Evolutionary conservation across 2,329 filamentous ascomycete genomes (phyloP).

Genomic region (Corinectria fuckeliana): DNA sequence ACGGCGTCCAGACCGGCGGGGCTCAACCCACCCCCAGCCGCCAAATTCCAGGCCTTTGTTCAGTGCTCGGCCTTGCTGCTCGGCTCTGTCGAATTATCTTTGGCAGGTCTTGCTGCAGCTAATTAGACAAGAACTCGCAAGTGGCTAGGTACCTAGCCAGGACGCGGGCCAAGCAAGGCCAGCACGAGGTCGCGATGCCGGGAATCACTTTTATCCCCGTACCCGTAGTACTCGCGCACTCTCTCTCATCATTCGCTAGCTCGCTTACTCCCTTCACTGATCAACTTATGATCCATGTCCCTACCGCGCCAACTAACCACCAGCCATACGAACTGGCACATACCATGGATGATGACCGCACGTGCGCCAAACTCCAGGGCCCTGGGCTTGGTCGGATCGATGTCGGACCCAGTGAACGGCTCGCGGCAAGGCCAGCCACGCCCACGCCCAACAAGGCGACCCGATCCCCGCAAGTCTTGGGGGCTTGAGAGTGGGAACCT

Average conservation of each 20-base stretch:
- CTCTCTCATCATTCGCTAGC: background rate
- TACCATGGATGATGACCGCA: slow-evolving; percentile 2
- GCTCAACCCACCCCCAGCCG: background rate
- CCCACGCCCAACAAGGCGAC: slow-evolving; percentile 31
- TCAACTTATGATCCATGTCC: slow-evolving; percentile 11
- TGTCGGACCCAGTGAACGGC: slow-evolving; percentile 23
- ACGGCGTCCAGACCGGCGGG: slow-evolving; percentile 3
- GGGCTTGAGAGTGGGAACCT: background rate
- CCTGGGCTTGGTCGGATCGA: slow-evolving; percentile 25
- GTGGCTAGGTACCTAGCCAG: slow-evolving; percentile 17
- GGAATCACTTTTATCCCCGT: slow-evolving; percentile 1
- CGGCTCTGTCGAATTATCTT: slow-evolving; percentile 2
- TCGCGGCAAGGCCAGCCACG: slow-evolving; percentile 18
- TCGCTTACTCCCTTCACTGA: slow-evolving; percentile 6
- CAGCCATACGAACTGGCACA: slow-evolving; percentile 11
- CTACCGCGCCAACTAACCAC: slow-evolving; percentile 1
- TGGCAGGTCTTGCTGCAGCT: slow-evolving; percentile 12
- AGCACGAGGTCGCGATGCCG: slow-evolving; percentile 2
- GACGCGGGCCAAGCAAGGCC: slow-evolving; percentile 3
- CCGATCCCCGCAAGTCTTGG: background rate
- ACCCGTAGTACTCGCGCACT: background rate
- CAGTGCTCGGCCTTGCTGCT: background rate
- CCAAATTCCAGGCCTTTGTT: slow-evolving; percentile 2
- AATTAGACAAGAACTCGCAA: background rate
- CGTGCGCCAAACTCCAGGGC: slow-evolving; percentile 13